Conservation (phyloP, 768 basidiomycete species). For the Cystobasidium ongulense region DNA sequence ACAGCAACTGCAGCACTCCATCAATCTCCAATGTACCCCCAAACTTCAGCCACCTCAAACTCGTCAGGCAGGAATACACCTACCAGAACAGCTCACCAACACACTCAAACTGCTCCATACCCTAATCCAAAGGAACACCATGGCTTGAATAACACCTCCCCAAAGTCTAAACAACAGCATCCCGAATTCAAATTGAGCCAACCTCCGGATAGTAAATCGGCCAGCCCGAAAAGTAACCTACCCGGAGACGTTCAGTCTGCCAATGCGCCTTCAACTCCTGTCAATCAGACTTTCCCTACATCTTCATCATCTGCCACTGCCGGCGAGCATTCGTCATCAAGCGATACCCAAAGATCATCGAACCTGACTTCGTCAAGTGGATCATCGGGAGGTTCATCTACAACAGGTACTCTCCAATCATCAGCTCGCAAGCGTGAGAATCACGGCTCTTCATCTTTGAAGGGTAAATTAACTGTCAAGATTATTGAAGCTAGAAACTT, state of each 20-base stretch:
- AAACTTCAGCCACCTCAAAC: background rate
- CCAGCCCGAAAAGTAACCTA: background rate
- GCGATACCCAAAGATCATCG: background rate
- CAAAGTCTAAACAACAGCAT: background rate
- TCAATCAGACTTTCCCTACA: background rate
- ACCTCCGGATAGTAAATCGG: constrained; percentile 9
- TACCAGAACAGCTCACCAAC: constrained; percentile 7
- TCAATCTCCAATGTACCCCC: constrained; percentile 7
- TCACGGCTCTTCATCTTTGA: background rate
- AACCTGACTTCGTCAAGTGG: background rate
- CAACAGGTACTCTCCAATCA: background rate
- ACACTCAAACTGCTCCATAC: background rate
- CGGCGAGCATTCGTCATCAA: background rate
- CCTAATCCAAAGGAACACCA: constrained; percentile 9
- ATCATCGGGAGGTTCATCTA: constrained; percentile 1
- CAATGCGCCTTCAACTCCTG: background rate
- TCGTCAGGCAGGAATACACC: constrained; percentile 25
- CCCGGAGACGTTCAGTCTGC: background rate
- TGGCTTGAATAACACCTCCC: background rate
- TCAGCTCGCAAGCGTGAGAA: constrained; percentile 17
- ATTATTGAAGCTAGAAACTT: constrained; percentile 83
- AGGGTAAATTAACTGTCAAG: constrained; percentile 80
- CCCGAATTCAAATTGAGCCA: constrained; percentile 25
- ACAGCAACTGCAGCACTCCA: constrained; percentile 15
- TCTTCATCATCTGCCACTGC: background rate